Conservation (phyloP, 257 asterid genomes). For the Solanum rostratum region DNA sequence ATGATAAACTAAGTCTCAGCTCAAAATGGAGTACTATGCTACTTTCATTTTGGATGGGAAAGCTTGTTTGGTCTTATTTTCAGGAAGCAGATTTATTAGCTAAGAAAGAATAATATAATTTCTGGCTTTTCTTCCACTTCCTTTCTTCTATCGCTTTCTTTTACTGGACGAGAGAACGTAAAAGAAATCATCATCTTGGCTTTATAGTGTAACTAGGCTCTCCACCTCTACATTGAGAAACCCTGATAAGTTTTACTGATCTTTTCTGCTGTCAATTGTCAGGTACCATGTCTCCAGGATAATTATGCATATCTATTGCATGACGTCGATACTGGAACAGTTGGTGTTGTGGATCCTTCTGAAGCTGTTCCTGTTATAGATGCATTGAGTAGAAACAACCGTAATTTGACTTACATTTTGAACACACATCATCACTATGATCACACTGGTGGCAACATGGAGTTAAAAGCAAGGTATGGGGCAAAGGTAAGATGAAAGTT, state of each 20-base stretch:
- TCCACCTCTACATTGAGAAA: not conserved
- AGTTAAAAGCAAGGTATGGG: slow-evolving; percentile 84
- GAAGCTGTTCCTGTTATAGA: slow-evolving; percentile 78
- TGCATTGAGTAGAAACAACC: slow-evolving; percentile 56
- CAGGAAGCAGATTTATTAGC: not conserved
- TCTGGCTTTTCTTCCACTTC: not conserved
- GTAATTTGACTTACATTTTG: slow-evolving; percentile 79
- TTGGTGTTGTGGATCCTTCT: slow-evolving; percentile 98
- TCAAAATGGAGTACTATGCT: not conserved
- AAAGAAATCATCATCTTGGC: not conserved
- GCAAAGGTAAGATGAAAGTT: slow-evolving; percentile 73
- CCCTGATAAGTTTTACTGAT: not conserved
- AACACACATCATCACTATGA: slow-evolving; percentile 95
- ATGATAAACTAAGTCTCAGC: not conserved
- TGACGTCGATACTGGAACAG: slow-evolving; percentile 90
- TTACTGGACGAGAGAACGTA: not conserved
- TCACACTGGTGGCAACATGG: slow-evolving; percentile 94
- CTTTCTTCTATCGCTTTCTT: not conserved
- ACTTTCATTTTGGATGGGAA: not conserved
- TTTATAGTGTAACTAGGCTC: not conserved
- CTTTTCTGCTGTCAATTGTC: not conserved
- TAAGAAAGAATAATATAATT: not conserved
- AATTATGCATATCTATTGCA: slow-evolving; percentile 85
- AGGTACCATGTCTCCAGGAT: slow-evolving; percentile 92
- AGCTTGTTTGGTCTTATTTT: not conserved